These are phyloP conservation scores for Lecanicillium sp. DNA, from an alignment of 2,329 filamentous ascomycete genomes.

Conservation along the genomic window DNA sequence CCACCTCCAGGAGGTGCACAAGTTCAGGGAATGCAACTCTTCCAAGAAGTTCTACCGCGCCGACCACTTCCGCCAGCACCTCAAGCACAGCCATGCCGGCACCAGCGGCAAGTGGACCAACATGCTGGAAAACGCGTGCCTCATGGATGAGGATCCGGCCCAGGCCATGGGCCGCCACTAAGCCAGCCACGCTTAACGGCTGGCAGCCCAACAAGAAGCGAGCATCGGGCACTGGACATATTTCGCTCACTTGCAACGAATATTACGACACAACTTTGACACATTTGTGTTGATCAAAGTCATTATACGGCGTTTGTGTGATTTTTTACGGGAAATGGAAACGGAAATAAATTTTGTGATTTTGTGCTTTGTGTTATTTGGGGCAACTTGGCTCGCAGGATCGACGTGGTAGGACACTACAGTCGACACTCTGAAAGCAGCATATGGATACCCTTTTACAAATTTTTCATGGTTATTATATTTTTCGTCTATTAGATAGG, in stretches of 20 bases:
- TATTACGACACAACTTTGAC: conserved; percentile 12
- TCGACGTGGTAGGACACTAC: conserved; percentile 3
- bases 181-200: not conserved
- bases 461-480: not conserved
- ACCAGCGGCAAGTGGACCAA: conserved; percentile 99
- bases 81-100: conserved; percentile 95
- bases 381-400: conserved; percentile 11
- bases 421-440: conserved; percentile 3
- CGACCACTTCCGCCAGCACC: conserved; percentile 94
- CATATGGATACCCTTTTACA: conserved; percentile 12
- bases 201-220: not conserved
- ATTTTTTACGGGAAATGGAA: conserved; percentile 5
- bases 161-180: not conserved
- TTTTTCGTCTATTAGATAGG: conserved; percentile 5
- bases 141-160: conserved; percentile 72
- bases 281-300: conserved; percentile 12
- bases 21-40: conserved; percentile 96
- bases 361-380: not conserved
- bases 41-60: conserved; percentile 97
- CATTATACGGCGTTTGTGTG: conserved; percentile 10
- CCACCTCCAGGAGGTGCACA: conserved; percentile 87
- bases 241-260: conserved; percentile 9
- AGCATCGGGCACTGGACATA: conserved; percentile 6
- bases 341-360: conserved; percentile 1
- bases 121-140: conserved; percentile 92